Evolutionary conservation across 345 rosid species (phyloP).

Genomic region (Odontarrhena argentea): DNA sequence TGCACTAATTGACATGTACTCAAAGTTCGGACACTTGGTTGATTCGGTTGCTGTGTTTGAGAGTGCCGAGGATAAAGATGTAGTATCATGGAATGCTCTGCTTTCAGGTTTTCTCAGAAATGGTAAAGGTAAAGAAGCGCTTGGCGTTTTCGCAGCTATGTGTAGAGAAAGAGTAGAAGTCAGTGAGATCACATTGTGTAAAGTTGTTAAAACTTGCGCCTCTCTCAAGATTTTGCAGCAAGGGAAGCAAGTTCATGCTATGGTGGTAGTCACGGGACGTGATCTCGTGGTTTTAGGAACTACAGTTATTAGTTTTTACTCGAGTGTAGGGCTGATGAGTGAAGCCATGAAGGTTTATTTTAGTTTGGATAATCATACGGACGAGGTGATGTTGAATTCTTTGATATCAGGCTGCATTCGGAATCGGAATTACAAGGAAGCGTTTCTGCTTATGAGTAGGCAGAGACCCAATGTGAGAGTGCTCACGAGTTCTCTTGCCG

Average conservation of each 20-base stretch:
- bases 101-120: slow-evolving; percentile 62
- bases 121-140: slow-evolving; percentile 56
- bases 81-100: slow-evolving; percentile 76
- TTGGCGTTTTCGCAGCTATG: slow-evolving; percentile 59
- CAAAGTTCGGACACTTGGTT: slow-evolving; percentile 52
- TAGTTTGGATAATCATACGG: slow-evolving; percentile 43
- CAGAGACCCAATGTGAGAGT: slow-evolving; percentile 62
- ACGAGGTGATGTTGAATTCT: slow-evolving; percentile 64
- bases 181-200: slow-evolving; percentile 75
- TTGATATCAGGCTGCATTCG: slow-evolving; percentile 65
- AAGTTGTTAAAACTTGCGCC: slow-evolving; percentile 68
- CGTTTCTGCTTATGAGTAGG: slow-evolving; percentile 49
- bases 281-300: slow-evolving; percentile 76
- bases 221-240: slow-evolving; percentile 51
- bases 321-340: slow-evolving; percentile 47
- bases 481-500: slow-evolving; percentile 64
- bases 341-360: slow-evolving; percentile 65
- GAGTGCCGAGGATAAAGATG: slow-evolving; percentile 59
- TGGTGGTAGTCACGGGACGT: slow-evolving; percentile 64
- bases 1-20: slow-evolving; percentile 71
- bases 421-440: slow-evolving; percentile 57
- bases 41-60: slow-evolving; percentile 58
- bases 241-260: slow-evolving; percentile 78
- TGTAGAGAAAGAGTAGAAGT: slow-evolving; percentile 49
- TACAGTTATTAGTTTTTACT: slow-evolving; percentile 71